These are phyloP conservation scores for Neophaeococcomyces aloes DNA, from an alignment of 2,329 filamentous ascomycete species.

Conservation along the genomic window DNA sequence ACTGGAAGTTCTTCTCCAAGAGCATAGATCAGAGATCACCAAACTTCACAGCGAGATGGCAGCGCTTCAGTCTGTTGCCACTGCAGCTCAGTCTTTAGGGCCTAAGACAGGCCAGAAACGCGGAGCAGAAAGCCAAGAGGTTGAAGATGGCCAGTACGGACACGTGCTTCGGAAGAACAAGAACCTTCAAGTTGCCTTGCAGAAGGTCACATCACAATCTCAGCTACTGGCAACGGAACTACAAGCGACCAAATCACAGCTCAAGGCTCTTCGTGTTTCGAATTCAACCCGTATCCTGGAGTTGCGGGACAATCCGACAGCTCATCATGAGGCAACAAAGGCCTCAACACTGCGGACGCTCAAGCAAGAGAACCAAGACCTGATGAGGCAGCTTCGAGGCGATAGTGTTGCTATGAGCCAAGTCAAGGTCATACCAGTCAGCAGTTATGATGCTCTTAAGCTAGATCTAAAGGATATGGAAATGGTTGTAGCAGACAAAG, in stretches of 20 bases:
- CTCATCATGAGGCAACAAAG: slow-evolving; percentile 76
- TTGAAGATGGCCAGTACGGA: slow-evolving; percentile 53
- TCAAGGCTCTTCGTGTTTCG: slow-evolving; percentile 55
- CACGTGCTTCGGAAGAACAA: slow-evolving; percentile 80
- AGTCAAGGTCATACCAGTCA: slow-evolving; percentile 60
- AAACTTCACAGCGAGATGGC: slow-evolving; percentile 64
- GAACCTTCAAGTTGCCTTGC: slow-evolving; percentile 67
- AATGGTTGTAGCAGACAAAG: slow-evolving; percentile 54
- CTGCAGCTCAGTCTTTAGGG: slow-evolving; percentile 28
- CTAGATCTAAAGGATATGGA: slow-evolving; percentile 65
- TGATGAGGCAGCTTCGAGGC: slow-evolving; percentile 60
- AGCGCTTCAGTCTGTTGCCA: slow-evolving; percentile 43
- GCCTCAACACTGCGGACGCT: slow-evolving; percentile 65
- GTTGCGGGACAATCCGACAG: slow-evolving; percentile 83
- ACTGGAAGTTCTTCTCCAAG: slow-evolving; percentile 74
- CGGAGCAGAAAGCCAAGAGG: slow-evolving; percentile 36
- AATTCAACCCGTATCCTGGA: slow-evolving; percentile 74
- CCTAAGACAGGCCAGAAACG: slow-evolving; percentile 50
- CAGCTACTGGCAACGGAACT: slow-evolving; percentile 66
- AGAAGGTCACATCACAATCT: slow-evolving; percentile 57
- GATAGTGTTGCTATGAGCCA: slow-evolving; percentile 28
- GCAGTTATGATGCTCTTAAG: slow-evolving; percentile 63
- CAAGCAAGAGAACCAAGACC: slow-evolving; percentile 70
- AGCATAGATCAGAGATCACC: slow-evolving; percentile 74
- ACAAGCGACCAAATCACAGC: slow-evolving; percentile 60